A percentile compares a stretch with the other conserved stretches of the same genome.
Conservation (phyloP, 2,329 filamentous ascomycete genomes). For the Fusarium pseudoanthophilum region DNA sequence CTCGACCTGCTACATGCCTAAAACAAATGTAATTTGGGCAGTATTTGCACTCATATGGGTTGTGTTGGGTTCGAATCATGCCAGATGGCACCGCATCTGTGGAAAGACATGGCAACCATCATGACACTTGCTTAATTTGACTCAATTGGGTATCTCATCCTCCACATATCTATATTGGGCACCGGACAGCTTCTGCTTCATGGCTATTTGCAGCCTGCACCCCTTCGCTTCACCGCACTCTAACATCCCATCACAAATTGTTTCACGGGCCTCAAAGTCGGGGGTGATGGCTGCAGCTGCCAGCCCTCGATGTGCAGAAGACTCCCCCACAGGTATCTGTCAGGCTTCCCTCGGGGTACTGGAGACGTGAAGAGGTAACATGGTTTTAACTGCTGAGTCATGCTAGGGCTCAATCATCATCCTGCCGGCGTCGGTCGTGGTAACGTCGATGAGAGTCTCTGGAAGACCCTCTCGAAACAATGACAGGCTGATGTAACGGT, state of each 20-base stretch:
- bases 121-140: constrained; percentile 34
- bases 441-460: constrained; percentile 41
- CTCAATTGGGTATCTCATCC: constrained; percentile 44
- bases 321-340: constrained; percentile 1
- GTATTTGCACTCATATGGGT: constrained; percentile 32
- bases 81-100: constrained; percentile 61
- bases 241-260: constrained; percentile 22
- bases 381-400: constrained; percentile 14
- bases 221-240: constrained; percentile 38
- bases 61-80: constrained; percentile 47
- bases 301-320: constrained; percentile 8
- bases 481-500: constrained; percentile 65
- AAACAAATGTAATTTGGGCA: constrained; percentile 37
- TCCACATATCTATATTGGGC: constrained; percentile 39
- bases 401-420: constrained; percentile 35
- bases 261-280: constrained; percentile 27
- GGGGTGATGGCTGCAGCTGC: constrained; percentile 12
- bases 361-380: background rate
- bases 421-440: constrained; percentile 44
- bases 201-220: constrained; percentile 23
- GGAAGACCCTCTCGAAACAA: constrained; percentile 52
- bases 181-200: constrained; percentile 33
- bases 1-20: constrained; percentile 36
- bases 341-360: constrained; percentile 10
- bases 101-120: constrained; percentile 49